Evolutionary conservation across 345 rosid genomes (phyloP), one percentile per base, ranked within the genome.

Genomic region (Ceriops zippeliana): DNA sequence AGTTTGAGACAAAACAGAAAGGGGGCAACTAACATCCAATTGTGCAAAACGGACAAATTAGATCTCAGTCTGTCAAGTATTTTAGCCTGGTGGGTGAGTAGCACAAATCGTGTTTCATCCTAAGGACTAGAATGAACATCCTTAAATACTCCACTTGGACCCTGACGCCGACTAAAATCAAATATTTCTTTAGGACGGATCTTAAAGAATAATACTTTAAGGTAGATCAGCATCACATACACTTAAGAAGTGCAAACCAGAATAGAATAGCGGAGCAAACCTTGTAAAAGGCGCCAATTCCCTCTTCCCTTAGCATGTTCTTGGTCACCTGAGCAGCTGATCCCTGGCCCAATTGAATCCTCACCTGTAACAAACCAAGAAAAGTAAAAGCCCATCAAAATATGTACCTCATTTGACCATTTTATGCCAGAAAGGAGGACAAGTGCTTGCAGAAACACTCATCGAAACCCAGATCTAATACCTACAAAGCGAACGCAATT

Each of bases 331-430:
- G 65, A 5, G 15, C 90, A 13, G 99, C 98, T 20, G 98, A 90
- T 72, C 99, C 99, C 72, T 95, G 99, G 58, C 99, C 99, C 80
- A 95, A 71, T 74, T 95, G 99, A 77, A 95, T 95, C 73, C 99
- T 91, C 87, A 95, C 99, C 99, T 95, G 65, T 67, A 81, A 35
- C 69, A 77, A 65, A 58, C 61, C 51, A 30, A 62, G 57, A 72
- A 42, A 62, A 56, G 2, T 7, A 68, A 61, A 38, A 69, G 49
- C 17, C 37, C 65, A 66, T 73, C 63, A 69, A 35, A 76, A 35
- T 60, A 70, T 42, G 34, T 56, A 28, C 65, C 67, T 61, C 54
- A 24, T 2, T 0, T 5, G 62, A 21, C 58, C 60, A 63, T 17
- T 52, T 30, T 1, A 24, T 21, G 13, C 17, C 20, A 19, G 22